phyloP scores from a whole-genome alignment of 352 stramenopile species.

The Thalassiosira pacifica region DNA sequence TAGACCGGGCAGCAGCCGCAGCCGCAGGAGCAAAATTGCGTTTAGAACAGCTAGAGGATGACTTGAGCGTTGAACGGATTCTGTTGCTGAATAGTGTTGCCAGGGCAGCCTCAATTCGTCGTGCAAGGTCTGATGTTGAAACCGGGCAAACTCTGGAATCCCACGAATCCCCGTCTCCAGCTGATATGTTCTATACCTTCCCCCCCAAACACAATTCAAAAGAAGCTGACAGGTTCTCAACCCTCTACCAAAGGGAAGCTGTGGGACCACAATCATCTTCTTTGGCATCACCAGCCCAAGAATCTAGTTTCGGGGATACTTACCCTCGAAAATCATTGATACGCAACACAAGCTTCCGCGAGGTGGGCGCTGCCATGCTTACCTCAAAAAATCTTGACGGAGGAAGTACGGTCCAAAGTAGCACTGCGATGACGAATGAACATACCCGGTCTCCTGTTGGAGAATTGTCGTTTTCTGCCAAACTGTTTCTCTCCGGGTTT shows the following conservation, averaged over 20 bases:
- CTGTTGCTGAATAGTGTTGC: constrained; percentile 76
- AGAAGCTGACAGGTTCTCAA: background rate
- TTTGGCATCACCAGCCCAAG: background rate
- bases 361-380: background rate
- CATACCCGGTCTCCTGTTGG: background rate
- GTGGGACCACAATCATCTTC: background rate
- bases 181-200: constrained; percentile 44
- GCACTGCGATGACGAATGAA: background rate
- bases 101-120: constrained; percentile 45
- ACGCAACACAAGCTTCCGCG: constrained; percentile 1
- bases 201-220: constrained; percentile 13
- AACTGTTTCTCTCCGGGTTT: constrained; percentile 45
- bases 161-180: constrained; percentile 10
- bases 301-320: background rate
- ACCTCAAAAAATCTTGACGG: constrained; percentile 15
- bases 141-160: background rate
- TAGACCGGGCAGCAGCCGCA: constrained; percentile 32
- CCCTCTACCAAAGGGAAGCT: constrained; percentile 1
- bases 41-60: constrained; percentile 78
- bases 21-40: constrained; percentile 50
- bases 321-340: background rate
- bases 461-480: constrained; percentile 40
- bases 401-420: constrained; percentile 19
- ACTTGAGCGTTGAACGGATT: constrained; percentile 83
- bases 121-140: background rate